phyloP scores from a whole-genome alignment of 768 basidiomycete genomes.

The Porphyrellus cyaneotinctus region DNA sequence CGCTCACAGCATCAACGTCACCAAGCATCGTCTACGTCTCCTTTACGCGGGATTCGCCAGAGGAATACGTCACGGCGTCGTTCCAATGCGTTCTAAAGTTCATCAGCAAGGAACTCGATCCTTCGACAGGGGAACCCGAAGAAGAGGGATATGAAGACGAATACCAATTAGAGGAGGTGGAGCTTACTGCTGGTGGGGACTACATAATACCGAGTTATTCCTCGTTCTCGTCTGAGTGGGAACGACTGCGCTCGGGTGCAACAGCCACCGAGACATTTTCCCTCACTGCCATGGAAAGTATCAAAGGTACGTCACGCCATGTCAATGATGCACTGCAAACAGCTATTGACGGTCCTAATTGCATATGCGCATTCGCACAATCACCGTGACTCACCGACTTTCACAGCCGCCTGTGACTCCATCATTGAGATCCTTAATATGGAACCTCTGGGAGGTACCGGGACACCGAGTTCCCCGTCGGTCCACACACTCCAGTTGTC shows the following conservation, averaged over 20 bases:
- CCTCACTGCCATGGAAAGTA: slow-evolving; percentile 84
- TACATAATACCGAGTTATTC: slow-evolving; percentile 95
- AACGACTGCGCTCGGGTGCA: slow-evolving; percentile 74
- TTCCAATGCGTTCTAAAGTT: slow-evolving; percentile 93
- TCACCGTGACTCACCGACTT: slow-evolving; percentile 6
- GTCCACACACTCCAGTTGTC: slow-evolving; percentile 94
- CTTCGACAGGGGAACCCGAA: slow-evolving; percentile 91
- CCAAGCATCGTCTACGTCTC: slow-evolving; percentile 91
- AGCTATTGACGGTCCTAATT: slow-evolving; percentile 18
- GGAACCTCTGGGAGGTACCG: slow-evolving; percentile 92
- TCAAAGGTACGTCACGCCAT: slow-evolving; percentile 67
- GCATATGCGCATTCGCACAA: slow-evolving; percentile 13
- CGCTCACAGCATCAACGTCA: slow-evolving; percentile 63
- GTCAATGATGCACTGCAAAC: slow-evolving; percentile 5
- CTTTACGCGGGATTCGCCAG: slow-evolving; percentile 79
- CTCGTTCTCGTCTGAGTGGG: slow-evolving; percentile 94
- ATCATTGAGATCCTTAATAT: slow-evolving; percentile 95
- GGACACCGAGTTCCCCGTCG: slow-evolving; percentile 72
- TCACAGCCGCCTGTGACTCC: slow-evolving; percentile 88
- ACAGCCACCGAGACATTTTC: slow-evolving; percentile 90
- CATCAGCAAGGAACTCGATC: slow-evolving; percentile 95
- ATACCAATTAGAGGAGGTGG: slow-evolving; percentile 95
- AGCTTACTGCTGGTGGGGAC: slow-evolving; percentile 87
- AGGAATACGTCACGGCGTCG: slow-evolving; percentile 73
- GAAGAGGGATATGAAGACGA: slow-evolving; percentile 99